phyloP scores from a whole-genome alignment of 2,329 filamentous ascomycete species.

The Raffaelea ambrosiae region DNA sequence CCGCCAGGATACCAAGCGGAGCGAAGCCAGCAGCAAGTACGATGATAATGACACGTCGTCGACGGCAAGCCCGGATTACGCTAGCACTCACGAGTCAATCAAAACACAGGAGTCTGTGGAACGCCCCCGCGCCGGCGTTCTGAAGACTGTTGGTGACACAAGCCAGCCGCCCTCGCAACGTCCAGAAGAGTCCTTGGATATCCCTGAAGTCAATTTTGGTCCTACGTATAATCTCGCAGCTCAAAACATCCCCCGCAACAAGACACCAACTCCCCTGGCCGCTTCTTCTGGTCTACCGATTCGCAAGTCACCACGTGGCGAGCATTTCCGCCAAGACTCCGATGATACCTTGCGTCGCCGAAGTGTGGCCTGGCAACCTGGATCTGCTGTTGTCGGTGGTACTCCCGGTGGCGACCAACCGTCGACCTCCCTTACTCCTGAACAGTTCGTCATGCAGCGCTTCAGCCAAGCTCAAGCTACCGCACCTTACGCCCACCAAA shows the following conservation, averaged over 20 bases:
- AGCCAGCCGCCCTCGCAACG: slow-evolving; percentile 4
- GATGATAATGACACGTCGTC: slow-evolving; percentile 62
- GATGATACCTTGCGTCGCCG: slow-evolving; percentile 46
- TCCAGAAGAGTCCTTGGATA: slow-evolving; percentile 34
- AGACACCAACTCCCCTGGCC: slow-evolving; percentile 17
- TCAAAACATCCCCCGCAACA: slow-evolving; percentile 21
- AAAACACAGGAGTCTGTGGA: slow-evolving; percentile 46
- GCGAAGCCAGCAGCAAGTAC: slow-evolving; percentile 37
- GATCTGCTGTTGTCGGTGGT: slow-evolving; percentile 41
- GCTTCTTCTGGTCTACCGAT: slow-evolving; percentile 1
- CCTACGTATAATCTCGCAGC: slow-evolving; percentile 63
- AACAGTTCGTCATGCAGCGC: slow-evolving; percentile 78
- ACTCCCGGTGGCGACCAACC: slow-evolving; percentile 36
- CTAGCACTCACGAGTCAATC: slow-evolving; percentile 55
- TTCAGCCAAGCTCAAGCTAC: slow-evolving; percentile 38
- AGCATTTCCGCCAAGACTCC: slow-evolving; percentile 36
- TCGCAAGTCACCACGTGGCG: slow-evolving; percentile 12
- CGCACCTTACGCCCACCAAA: slow-evolving; percentile 51
- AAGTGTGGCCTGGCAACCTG: slow-evolving; percentile 74
- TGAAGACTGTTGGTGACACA: slow-evolving; percentile 64
- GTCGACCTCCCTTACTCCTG: slow-evolving; percentile 49
- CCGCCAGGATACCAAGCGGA: slow-evolving; percentile 28
- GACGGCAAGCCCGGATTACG: slow-evolving; percentile 65
- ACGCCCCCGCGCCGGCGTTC: slow-evolving; percentile 66
- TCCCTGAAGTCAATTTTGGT: slow-evolving; percentile 78